Percentiles rank a stretch among this genome's conserved stretches.
Evolutionary conservation across 441 rosid genomes (phyloP).

Genomic region (Gossypium gossypioides): DNA sequence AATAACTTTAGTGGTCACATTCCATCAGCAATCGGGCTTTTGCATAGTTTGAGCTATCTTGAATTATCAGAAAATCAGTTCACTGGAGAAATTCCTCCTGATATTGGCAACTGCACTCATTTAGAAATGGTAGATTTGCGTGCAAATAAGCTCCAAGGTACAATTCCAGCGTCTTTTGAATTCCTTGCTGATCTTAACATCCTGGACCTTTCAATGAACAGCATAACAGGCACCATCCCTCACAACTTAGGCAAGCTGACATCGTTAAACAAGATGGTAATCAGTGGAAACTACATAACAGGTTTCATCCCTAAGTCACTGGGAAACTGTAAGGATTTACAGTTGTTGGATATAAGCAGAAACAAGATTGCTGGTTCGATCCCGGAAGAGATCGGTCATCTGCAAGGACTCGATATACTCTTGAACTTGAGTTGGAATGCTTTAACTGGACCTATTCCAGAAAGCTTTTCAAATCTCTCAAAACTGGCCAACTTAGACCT

Average conservation of each 20-base stretch:
- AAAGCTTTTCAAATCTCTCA: conserved; percentile 44
- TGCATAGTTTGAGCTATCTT: conserved; percentile 48
- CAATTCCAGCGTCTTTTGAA: conserved; percentile 40
- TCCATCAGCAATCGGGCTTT: conserved; percentile 41
- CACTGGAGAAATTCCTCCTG: conserved; percentile 41
- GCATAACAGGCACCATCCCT: conserved; percentile 41
- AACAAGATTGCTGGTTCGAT: conserved; percentile 44
- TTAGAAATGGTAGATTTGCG: conserved; percentile 64
- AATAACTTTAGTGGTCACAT: conserved; percentile 44
- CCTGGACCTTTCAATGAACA: conserved; percentile 49
- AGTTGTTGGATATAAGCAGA: conserved; percentile 54
- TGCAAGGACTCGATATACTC: conserved; percentile 52
- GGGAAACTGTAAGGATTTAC: conserved; percentile 50
- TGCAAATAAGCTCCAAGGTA: conserved; percentile 39
- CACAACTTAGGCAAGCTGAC: conserved; percentile 46
- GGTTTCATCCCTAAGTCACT: conserved; percentile 50
- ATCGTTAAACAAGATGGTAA: conserved; percentile 44
- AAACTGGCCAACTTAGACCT: conserved; percentile 55
- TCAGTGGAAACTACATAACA: conserved; percentile 40
- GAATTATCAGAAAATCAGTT: conserved; percentile 53
- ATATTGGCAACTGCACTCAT: conserved; percentile 48
- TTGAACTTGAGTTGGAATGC: conserved; percentile 55
- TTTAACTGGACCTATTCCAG: conserved; percentile 48
- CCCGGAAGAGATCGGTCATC: conserved; percentile 43
- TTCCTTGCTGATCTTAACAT: conserved; percentile 42